Conservation (phyloP, 2,329 filamentous ascomycete genomes). For the Fulvia fulva region DNA sequence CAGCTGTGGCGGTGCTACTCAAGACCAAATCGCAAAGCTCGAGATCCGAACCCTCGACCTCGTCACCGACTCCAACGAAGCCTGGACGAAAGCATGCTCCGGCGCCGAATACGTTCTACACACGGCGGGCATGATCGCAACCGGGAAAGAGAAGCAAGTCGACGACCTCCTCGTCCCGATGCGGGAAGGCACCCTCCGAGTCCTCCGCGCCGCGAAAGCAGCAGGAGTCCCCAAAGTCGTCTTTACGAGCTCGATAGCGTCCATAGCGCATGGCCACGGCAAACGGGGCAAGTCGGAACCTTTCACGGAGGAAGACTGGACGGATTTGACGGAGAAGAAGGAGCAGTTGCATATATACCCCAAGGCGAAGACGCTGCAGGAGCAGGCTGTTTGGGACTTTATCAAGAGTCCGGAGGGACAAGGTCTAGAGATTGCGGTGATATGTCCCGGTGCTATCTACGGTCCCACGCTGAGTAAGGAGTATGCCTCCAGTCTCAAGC, state of each 20-base stretch:
- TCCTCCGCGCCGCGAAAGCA: slow-evolving; percentile 10
- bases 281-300: slow-evolving; percentile 10
- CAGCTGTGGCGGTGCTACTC: slow-evolving; percentile 19
- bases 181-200: slow-evolving; percentile 11
- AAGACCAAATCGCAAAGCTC: slow-evolving; percentile 11
- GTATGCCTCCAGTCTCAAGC: slow-evolving; percentile 24
- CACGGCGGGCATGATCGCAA: slow-evolving; percentile 16
- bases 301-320: slow-evolving; percentile 19
- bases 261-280: slow-evolving; percentile 17
- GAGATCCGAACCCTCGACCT: slow-evolving; percentile 15
- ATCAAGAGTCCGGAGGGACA: background rate
- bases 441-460: slow-evolving; percentile 15
- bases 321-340: slow-evolving; percentile 15
- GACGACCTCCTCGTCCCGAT: slow-evolving; percentile 13
- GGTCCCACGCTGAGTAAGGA: slow-evolving; percentile 18
- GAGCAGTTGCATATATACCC: slow-evolving; percentile 20
- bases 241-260: slow-evolving; percentile 17
- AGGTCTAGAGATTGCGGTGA: slow-evolving; percentile 11
- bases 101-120: slow-evolving; percentile 13
- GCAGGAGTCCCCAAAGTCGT: slow-evolving; percentile 11
- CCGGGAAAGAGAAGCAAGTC: slow-evolving; percentile 15
- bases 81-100: slow-evolving; percentile 13
- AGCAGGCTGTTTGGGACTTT: slow-evolving; percentile 16
- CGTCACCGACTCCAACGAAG: slow-evolving; percentile 8
- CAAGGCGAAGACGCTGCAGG: slow-evolving; percentile 17